These are phyloP conservation scores for Fagus crenata DNA, from an alignment of 306 rosid species.

Conservation along the genomic window DNA sequence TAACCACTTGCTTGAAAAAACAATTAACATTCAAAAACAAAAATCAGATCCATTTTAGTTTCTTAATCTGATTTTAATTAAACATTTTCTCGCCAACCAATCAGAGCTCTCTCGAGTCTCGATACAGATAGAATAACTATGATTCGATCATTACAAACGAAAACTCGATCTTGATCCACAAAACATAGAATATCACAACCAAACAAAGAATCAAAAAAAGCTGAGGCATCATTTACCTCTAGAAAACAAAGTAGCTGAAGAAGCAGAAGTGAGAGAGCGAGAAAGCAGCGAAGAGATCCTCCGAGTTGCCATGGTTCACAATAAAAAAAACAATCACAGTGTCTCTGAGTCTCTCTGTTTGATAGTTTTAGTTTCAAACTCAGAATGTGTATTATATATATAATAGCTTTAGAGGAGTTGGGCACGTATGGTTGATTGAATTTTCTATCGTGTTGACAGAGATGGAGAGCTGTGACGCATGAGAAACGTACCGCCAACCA, in stretches of 20 bases:
- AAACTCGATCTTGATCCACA: neutral
- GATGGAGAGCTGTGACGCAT: neutral
- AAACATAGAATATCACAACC: neutral
- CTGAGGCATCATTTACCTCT: conserved; percentile 37
- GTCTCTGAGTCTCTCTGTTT: neutral
- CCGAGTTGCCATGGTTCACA: conserved; percentile 52
- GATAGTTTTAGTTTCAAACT: neutral
- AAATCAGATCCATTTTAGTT: neutral
- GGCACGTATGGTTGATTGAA: neutral
- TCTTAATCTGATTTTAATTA: neutral
- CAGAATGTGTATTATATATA: too few species aligned
- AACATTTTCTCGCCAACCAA: neutral
- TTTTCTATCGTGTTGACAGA: neutral
- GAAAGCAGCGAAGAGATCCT: conserved; percentile 48
- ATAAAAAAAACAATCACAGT: neutral
- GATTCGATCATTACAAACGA: neutral
- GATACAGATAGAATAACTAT: neutral
- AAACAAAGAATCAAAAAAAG: neutral
- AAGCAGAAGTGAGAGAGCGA: conserved; percentile 53
- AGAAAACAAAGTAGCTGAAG: conserved; percentile 39
- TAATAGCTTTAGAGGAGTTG: too few species aligned
- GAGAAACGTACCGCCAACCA: neutral
- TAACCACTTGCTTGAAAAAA: too few species aligned
- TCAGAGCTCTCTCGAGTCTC: neutral
- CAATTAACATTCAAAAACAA: neutral